Base-by-base conservation (phyloP, 139 green algal species). In the Tetradesmus lagerheimii region DNA sequence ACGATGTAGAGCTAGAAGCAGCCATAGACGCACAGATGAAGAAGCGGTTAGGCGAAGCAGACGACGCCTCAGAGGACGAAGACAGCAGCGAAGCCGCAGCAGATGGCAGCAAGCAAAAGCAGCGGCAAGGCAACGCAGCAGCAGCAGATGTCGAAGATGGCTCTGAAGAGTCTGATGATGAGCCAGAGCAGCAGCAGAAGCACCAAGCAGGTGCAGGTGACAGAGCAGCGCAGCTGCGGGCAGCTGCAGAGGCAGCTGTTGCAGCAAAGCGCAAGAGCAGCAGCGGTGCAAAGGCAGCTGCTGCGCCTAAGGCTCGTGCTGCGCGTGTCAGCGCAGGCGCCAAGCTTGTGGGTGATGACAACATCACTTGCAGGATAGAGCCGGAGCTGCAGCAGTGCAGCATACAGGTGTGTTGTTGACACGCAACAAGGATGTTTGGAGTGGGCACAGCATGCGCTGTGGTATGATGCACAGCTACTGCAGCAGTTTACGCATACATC, bases 1-100 rank as follows among this genome's bases (percentile, higher is more conserved):
- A 99, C 79, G 97, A 99, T 64, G 88, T 81, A 34, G 88, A 91
- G 43, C 93, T 94, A 1, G 94, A 91, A 1, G 85, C 90, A 27
- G 89, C 89, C 12, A 91, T 95, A 8, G 84, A 92, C 43, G 87
- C 67, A 15, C 78, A 94, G 79, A 81, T 81, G 84, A 90, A 76
- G 81, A 84, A 76, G 47, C 89, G 75, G 35, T 80, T 76, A 12
- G 91, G 89, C 34, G 88, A 91, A 16, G 89, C 76, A 23, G 89
- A 93, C 4, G 91, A 92, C 8, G 91, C 93, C 4, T 91, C 91
- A 14, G 86, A 93, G 16, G 93, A 95, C 0, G 92, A 90, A 31
- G 83, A 87, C 18, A 57, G 77, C 34, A 64, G 53, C 9, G 25
- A 45, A 12, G 80, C 31, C 47, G 80, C 8, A 16, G 45, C 53